These are phyloP conservation scores for Sugiyamaella boreocaroliniensis DNA, from an alignment of 805 yeast genomes.

Conservation along the genomic window DNA sequence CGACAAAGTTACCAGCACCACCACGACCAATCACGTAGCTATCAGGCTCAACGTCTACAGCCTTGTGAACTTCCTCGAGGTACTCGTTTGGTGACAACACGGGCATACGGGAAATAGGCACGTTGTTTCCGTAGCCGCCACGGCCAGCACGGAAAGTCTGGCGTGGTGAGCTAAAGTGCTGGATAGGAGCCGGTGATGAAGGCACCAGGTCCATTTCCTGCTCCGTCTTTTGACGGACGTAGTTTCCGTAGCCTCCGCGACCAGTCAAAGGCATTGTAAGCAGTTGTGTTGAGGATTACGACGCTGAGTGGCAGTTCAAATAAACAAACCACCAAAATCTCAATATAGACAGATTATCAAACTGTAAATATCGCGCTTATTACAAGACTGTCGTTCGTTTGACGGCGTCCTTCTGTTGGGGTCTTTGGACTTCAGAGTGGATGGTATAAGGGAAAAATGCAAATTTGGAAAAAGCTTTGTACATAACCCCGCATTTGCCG, in stretches of 20 bases:
- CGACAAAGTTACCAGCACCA: conserved; percentile 31
- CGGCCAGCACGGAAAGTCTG: conserved; percentile 33
- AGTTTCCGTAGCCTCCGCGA: conserved; percentile 30
- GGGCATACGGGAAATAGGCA: conserved; percentile 26
- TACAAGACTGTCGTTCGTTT: too few species aligned
- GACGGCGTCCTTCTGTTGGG: neutral
- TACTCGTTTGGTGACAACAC: conserved; percentile 30
- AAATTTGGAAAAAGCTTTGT: neutral
- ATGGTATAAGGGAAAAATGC: neutral
- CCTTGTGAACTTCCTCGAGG: conserved; percentile 29
- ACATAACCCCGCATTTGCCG: neutral
- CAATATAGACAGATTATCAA: neutral
- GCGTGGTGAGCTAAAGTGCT: conserved; percentile 29
- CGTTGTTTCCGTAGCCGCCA: conserved; percentile 35
- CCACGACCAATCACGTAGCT: conserved; percentile 34
- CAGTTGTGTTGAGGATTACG: too few species aligned
- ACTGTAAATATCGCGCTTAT: neutral
- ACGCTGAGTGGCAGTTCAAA: too few species aligned
- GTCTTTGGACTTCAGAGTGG: neutral
- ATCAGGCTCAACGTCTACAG: conserved; percentile 26
- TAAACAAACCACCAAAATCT: neutral
- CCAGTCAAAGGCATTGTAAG: conserved; percentile 26
- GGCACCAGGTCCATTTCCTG: conserved; percentile 18
- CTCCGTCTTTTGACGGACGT: conserved; percentile 12
- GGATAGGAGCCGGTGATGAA: conserved; percentile 31